phyloP scores from a whole-genome alignment of 208 protist species.

The Tritrichomonas musculus region DNA sequence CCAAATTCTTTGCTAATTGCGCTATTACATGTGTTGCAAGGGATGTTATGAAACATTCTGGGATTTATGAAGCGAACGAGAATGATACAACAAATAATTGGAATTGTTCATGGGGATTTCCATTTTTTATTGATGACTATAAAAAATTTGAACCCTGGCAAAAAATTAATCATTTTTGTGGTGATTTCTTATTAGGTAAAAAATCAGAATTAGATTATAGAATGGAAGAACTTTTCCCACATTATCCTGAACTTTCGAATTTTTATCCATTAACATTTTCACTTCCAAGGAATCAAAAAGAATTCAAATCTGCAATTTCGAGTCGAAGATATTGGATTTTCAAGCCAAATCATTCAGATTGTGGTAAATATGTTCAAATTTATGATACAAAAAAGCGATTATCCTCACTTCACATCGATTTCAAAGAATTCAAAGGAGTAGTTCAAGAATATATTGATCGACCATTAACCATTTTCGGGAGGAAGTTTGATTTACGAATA shows the following conservation, averaged over 20 bases:
- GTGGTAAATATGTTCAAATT: neutral
- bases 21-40: no score
- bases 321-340: neutral
- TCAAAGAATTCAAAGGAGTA: neutral
- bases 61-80: no score
- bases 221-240: neutral
- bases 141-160: neutral
- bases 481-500: constrained; percentile 47
- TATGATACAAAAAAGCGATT: neutral
- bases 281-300: neutral
- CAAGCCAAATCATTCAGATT: neutral
- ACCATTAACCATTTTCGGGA: constrained; percentile 38
- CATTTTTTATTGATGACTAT: neutral
- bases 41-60: no score
- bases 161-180: neutral
- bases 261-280: neutral
- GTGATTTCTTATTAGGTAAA: neutral
- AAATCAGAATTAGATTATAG: neutral
- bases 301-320: neutral
- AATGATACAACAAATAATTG: no score
- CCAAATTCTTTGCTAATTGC: no score
- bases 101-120: constrained; percentile 1
- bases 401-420: no score
- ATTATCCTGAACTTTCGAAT: neutral
- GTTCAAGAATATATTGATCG: neutral